Percentiles rank a stretch among this genome's conserved stretches.
phyloP scores from a whole-genome alignment of 2,329 filamentous ascomycete species.

The Fusarium cyanostomum region DNA sequence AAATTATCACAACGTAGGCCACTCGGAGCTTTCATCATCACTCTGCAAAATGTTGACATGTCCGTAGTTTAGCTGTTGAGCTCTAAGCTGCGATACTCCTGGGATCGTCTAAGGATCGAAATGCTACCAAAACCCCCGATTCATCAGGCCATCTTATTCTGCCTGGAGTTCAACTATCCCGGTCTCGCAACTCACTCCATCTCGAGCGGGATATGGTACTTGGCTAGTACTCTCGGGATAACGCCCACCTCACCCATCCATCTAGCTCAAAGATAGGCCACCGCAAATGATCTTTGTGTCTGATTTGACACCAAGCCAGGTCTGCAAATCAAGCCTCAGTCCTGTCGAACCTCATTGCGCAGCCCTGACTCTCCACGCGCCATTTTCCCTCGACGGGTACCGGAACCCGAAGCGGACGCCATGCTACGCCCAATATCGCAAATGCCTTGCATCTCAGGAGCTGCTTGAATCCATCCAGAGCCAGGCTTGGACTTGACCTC shows the following conservation, averaged over 20 bases:
- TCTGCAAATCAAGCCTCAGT: background rate
- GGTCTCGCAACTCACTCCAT: background rate
- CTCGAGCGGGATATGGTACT: background rate
- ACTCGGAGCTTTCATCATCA: background rate
- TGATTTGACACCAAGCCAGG: background rate
- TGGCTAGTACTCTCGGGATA: background rate
- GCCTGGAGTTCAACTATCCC: background rate
- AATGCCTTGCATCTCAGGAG: background rate
- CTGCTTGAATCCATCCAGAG: constrained; percentile 19
- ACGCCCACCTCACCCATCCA: background rate
- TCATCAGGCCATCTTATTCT: background rate
- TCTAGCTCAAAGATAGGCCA: background rate
- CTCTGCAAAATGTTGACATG: background rate
- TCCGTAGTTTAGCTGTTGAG: background rate
- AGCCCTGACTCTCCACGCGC: constrained; percentile 13
- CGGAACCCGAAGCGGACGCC: constrained; percentile 4
- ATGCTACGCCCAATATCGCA: background rate
- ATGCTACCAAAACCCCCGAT: background rate
- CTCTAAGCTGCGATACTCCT: background rate
- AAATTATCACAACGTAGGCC: constrained; percentile 1
- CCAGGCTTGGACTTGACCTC: constrained; percentile 31
- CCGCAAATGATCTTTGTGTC: background rate
- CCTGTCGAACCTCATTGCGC: constrained; percentile 17
- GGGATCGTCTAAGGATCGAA: background rate
- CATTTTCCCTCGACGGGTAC: background rate